These are phyloP conservation scores for Citrullus mucosospermus DNA, from an alignment of 306 rosid genomes.

Conservation along the genomic window DNA sequence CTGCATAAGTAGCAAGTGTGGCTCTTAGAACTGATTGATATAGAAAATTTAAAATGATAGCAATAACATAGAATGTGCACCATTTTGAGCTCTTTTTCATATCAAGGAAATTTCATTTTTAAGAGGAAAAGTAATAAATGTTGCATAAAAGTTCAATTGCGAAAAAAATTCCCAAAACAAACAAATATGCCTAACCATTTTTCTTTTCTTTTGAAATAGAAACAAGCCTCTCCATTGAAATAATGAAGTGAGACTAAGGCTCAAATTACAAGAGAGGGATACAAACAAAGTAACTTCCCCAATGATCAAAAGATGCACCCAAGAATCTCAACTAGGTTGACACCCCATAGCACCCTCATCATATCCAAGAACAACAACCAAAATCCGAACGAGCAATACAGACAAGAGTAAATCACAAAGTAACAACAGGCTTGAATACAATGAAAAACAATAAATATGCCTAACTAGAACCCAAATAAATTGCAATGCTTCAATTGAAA, in stretches of 20 bases:
- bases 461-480: neutral
- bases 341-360: too few species aligned
- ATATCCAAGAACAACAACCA: too few species aligned
- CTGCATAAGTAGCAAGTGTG: slow-evolving; percentile 23
- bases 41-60: neutral
- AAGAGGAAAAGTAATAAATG: neutral
- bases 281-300: too few species aligned
- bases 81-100: neutral
- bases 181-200: neutral
- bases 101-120: neutral
- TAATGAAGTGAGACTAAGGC: too few species aligned
- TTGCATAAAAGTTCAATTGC: neutral
- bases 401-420: too few species aligned
- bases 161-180: neutral
- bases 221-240: too few species aligned
- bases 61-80: neutral
- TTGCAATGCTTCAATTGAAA: neutral
- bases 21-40: slow-evolving; percentile 14
- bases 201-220: too few species aligned
- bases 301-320: too few species aligned
- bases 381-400: too few species aligned
- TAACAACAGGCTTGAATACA: too few species aligned
- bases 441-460: neutral
- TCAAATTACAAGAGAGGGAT: too few species aligned
- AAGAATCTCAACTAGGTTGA: too few species aligned